Base-by-base conservation (phyloP, 352 stramenopile species). In the Globisporangium okanoganense region DNA sequence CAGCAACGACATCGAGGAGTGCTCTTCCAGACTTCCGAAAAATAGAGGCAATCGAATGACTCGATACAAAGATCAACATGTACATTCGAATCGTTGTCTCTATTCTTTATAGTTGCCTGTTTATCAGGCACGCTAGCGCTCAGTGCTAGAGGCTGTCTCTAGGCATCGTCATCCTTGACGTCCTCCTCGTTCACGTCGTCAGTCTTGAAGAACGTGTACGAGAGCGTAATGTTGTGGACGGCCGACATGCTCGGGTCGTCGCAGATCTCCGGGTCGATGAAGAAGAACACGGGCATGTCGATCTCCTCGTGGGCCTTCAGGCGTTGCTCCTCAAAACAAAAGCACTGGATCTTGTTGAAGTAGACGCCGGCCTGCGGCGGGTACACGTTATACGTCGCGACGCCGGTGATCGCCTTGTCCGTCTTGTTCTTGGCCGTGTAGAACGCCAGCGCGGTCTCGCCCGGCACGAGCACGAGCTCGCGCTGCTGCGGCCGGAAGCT, bases 271-370 rank as follows among this genome's bases (percentile, higher is more conserved):
- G 97, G 97, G 80, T 99, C 97, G 67, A 99, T 98, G 76, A 99
- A 99, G 82, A 99, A 99, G 69, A 99, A 99, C 22, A 99, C 96
- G 29, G 97, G 97, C 97, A 99, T 99, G 76, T 98, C 97, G 59
- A 99, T 98, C 71, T 99, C 98, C 70, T 99, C 97, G 25, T 97
- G 88, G 6, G 95, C 85, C 56, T 98, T 90, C 6, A 99, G 78
- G 18, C 97, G 84, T 74, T 99, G 97, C 78, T 99, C 97, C 72
- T 99, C 97, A 69, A 99, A 99, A 74, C 97, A 99, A 76, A 99
- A 99, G 74, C 97, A 99, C 80, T 99, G 97, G 70, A 99, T 99
- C 78, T 99, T 99, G 84, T 99, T 99, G 74, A 99, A 99, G 75
- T 99, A 99, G 38, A 99, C 83, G 29, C 97, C 78, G 7, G 88